phyloP scores from a whole-genome alignment of 306 rosid species.

The Fragaria vesca region DNA sequence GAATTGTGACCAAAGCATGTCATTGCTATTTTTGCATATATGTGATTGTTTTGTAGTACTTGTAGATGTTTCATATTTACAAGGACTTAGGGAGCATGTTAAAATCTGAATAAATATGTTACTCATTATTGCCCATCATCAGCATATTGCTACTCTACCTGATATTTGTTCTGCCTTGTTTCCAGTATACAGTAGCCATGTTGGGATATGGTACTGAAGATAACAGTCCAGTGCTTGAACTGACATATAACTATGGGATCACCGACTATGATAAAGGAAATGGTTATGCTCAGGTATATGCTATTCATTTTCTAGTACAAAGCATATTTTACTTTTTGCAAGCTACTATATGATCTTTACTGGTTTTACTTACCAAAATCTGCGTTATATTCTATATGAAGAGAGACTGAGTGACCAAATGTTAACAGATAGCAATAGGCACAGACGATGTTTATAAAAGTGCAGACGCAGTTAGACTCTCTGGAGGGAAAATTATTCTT shows the following conservation, averaged over 20 bases:
- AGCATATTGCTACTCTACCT: constrained; percentile 4
- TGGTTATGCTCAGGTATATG: constrained; percentile 76
- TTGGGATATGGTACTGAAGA: constrained; percentile 80
- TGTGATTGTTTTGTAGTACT: not conserved
- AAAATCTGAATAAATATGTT: not conserved
- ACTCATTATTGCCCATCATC: not conserved
- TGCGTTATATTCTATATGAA: not conserved
- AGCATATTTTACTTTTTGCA: not conserved
- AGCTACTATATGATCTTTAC: not conserved
- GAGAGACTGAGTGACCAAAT: not conserved
- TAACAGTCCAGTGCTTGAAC: constrained; percentile 55
- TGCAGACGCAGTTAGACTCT: constrained; percentile 69
- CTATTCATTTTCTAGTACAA: constrained; percentile 5
- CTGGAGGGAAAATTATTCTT: constrained; percentile 60
- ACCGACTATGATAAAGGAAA: constrained; percentile 65
- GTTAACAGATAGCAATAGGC: constrained; percentile 66
- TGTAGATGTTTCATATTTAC: not conserved
- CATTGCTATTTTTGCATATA: not conserved
- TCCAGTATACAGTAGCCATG: constrained; percentile 52
- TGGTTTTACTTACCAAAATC: no score
- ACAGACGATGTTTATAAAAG: constrained; percentile 73
- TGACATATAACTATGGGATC: constrained; percentile 73
- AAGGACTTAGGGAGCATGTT: not conserved
- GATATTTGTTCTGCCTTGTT: constrained; percentile 6
- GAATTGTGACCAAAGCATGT: constrained; percentile 10